Conservation (phyloP, 75 land plant genomes). For the Ceratopteris richardii region DNA sequence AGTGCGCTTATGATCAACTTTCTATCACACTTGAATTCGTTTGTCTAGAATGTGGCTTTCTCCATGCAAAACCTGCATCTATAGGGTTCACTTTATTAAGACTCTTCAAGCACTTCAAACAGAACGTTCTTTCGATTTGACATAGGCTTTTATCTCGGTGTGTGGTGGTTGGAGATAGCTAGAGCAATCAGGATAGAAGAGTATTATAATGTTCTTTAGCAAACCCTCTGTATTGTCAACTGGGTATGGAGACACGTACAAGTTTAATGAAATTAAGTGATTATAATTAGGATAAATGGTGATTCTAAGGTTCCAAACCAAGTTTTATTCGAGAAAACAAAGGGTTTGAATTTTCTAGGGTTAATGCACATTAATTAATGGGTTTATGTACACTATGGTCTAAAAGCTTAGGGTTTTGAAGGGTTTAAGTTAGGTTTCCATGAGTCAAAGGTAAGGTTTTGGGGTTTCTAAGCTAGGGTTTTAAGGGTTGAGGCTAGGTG, state of each 20-base stretch:
- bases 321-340: too few relatives aligned
- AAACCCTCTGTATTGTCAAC: constrained; percentile 75
- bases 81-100: constrained; percentile 36
- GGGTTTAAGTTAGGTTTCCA: too few relatives aligned
- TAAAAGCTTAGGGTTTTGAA: too few relatives aligned
- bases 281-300: too few relatives aligned
- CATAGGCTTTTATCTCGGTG: constrained; percentile 47
- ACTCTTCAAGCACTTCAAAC: constrained; percentile 51
- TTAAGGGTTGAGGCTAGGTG: too few relatives aligned
- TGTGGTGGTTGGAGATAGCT: constrained; percentile 60
- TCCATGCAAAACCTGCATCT: constrained; percentile 68
- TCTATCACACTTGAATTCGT: constrained; percentile 65
- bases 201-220: constrained; percentile 39
- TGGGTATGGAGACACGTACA: constrained; percentile 51
- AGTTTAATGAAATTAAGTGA: too few relatives aligned
- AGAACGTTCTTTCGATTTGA: constrained; percentile 67
- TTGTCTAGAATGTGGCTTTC: constrained; percentile 73
- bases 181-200: constrained; percentile 52
- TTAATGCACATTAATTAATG: too few relatives aligned
- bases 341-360: too few relatives aligned
- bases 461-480: too few relatives aligned
- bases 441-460: too few relatives aligned
- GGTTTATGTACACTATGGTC: too few relatives aligned
- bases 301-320: too few relatives aligned
- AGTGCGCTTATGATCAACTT: constrained; percentile 63